Percentiles rank a stretch among this genome's conserved stretches.
Evolutionary conservation across 2,329 filamentous ascomycete genomes (phyloP).

Genomic region (Colletotrichum melonis): DNA sequence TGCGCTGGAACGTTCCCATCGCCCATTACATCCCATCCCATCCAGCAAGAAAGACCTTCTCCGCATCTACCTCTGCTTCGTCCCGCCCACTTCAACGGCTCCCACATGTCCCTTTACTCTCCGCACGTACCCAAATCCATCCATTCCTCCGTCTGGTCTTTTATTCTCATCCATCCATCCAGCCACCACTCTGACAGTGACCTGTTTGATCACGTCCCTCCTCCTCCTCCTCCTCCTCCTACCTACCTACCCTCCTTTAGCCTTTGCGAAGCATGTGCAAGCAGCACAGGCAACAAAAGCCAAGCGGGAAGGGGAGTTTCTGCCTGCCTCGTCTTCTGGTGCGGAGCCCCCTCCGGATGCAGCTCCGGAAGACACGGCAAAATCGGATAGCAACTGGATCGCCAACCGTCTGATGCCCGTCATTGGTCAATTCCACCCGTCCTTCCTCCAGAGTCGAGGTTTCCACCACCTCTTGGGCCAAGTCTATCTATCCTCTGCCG

Average conservation of each 20-base stretch:
- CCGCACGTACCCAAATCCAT: neutral
- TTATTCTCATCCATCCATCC: neutral
- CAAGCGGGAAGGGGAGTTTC: neutral
- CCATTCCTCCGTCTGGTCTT: neutral
- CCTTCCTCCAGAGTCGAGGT: no score
- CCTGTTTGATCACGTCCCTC: neutral
- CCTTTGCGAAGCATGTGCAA: neutral
- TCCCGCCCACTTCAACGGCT: neutral
- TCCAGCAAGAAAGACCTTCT: neutral
- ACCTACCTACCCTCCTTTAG: neutral
- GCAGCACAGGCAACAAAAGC: no score
- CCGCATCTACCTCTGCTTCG: neutral
- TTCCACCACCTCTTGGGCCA: no score
- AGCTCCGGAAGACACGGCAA: conserved; percentile 18
- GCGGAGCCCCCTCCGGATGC: conserved; percentile 17
- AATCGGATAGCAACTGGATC: neutral
- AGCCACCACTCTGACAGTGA: neutral
- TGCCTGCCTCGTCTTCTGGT: neutral
- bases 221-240: neutral
- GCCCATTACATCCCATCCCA: neutral
- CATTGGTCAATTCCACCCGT: conserved; percentile 8
- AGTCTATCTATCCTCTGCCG: no score
- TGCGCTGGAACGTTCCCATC: neutral
- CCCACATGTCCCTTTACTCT: neutral
- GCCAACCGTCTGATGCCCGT: neutral